Percentiles rank a stretch among this genome's conserved stretches.
Conservation (phyloP, 1,284 basidiomycete species). For the Ustilago curta region DNA sequence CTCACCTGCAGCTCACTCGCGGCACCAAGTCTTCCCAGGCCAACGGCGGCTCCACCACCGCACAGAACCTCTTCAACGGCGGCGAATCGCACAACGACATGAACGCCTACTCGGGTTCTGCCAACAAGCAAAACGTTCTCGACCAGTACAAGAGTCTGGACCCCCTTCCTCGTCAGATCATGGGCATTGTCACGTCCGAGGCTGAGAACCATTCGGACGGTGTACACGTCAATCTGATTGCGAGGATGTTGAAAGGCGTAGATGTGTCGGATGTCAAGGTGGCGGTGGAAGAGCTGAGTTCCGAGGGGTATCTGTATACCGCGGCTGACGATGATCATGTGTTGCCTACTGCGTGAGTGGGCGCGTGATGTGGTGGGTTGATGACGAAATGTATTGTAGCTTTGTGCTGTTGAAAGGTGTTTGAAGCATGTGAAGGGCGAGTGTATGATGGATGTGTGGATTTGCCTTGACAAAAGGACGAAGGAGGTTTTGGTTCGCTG, state of each 20-base stretch:
- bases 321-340: constrained; percentile 62
- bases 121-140: constrained; percentile 31
- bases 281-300: constrained; percentile 58
- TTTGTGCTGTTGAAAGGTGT: neutral
- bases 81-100: constrained; percentile 31
- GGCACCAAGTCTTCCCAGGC: constrained; percentile 21
- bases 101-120: constrained; percentile 46
- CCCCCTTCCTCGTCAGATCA: constrained; percentile 48
- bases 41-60: constrained; percentile 15
- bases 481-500: too few species aligned
- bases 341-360: constrained; percentile 51
- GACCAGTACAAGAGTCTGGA: constrained; percentile 47
- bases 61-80: constrained; percentile 6
- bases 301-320: constrained; percentile 62
- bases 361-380: neutral
- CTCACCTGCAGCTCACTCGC: constrained; percentile 56
- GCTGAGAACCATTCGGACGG: constrained; percentile 56
- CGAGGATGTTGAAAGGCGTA: constrained; percentile 43
- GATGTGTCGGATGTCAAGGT: constrained; percentile 50
- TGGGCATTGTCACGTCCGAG: constrained; percentile 49
- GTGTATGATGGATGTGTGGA: too few species aligned
- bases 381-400: constrained; percentile 2
- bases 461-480: too few species aligned
- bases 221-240: constrained; percentile 51
- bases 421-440: neutral